Conservation (phyloP, 192 early-diverging fungal genomes). For the Spizellomyces sp. region DNA sequence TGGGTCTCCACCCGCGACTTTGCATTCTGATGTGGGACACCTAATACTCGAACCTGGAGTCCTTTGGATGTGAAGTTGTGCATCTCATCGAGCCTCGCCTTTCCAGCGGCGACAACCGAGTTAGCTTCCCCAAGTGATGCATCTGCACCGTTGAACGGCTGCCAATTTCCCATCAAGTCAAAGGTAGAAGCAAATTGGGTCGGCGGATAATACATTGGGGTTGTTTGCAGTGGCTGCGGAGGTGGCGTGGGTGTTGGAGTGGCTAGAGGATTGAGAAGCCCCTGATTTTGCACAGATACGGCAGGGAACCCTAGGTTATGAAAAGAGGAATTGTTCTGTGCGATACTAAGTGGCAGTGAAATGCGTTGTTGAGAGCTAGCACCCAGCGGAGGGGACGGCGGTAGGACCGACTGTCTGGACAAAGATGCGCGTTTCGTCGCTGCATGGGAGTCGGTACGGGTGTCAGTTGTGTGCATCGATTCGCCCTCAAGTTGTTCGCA, state of each 20-base stretch:
- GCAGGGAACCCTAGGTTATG: neutral
- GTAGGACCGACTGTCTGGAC: neutral
- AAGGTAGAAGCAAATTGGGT: neutral
- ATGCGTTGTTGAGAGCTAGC: neutral
- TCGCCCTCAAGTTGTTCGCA: neutral
- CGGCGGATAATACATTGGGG: neutral
- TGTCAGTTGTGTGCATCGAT: neutral
- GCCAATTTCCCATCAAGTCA: neutral
- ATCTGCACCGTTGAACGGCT: neutral
- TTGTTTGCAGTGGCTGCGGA: neutral
- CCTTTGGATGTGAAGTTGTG: conserved; percentile 21
- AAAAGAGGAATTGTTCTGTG: neutral
- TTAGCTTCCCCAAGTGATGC: neutral
- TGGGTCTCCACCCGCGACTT: conserved; percentile 95
- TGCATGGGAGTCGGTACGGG: neutral
- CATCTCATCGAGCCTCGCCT: conserved; percentile 24
- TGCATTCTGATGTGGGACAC: conserved; percentile 48
- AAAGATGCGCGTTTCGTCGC: neutral
- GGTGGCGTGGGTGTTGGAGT: neutral
- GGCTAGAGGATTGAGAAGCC: neutral
- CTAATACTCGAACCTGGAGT: conserved; percentile 40
- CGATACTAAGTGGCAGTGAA: neutral
- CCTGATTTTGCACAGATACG: neutral
- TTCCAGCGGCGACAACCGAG: conserved; percentile 1
- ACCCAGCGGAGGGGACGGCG: neutral